A percentile compares a stretch with the other conserved stretches of the same genome.
phyloP scores from a whole-genome alignment of 2,329 filamentous ascomycete genomes.

The Xylogone sp. region DNA sequence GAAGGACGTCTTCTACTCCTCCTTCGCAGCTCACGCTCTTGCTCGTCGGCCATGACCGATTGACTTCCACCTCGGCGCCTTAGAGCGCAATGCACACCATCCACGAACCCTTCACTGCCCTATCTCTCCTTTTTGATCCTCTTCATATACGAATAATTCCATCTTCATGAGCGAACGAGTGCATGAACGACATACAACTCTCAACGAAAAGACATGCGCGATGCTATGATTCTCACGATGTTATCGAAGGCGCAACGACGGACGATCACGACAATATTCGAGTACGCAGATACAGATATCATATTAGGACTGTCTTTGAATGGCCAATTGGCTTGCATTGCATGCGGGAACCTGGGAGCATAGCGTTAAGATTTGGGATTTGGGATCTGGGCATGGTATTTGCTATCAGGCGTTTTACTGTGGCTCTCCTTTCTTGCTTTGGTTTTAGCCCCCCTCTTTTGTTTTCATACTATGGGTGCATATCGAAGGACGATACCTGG shows the following conservation, averaged over 20 bases:
- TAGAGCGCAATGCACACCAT: constrained; percentile 8
- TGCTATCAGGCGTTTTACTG: constrained; percentile 8
- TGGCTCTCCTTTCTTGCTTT: constrained; percentile 3
- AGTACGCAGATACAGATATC: constrained; percentile 11
- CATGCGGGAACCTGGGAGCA: constrained; percentile 23
- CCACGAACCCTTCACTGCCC: constrained; percentile 3
- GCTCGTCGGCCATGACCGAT: constrained; percentile 25
- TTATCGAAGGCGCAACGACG: constrained; percentile 27
- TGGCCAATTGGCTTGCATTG: constrained; percentile 19
- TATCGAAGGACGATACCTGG: constrained; percentile 27
- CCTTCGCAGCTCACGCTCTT: constrained; percentile 28
- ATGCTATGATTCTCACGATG: constrained; percentile 25
- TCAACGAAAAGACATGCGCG: constrained; percentile 13
- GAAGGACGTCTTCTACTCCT: constrained; percentile 22
- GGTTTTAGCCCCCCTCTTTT: constrained; percentile 5
- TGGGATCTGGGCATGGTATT: constrained; percentile 17
- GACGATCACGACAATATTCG: constrained; percentile 13
- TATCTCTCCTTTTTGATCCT: constrained; percentile 6
- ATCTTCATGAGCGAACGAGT: constrained; percentile 14
- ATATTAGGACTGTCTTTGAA: constrained; percentile 5
- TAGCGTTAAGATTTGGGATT: constrained; percentile 20
- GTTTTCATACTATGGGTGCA: constrained; percentile 11
- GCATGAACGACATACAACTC: constrained; percentile 7
- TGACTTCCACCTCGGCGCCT: constrained; percentile 21
- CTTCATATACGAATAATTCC: not conserved